Base-by-base conservation (phyloP, 2,329 filamentous ascomycete species). In the Penicillium sp. region DNA sequence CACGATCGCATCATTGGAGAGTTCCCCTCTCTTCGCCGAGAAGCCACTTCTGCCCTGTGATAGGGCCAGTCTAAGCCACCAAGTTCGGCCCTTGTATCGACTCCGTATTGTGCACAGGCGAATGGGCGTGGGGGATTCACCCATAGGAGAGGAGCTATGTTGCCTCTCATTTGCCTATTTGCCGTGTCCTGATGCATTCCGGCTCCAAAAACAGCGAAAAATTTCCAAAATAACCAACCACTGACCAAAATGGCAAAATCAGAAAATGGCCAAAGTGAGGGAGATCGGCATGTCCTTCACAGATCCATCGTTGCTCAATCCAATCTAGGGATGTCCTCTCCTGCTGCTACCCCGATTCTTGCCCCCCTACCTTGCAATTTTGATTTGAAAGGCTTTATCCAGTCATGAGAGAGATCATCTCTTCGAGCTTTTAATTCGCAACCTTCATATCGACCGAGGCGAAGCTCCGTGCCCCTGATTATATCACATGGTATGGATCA, bases 81-180 rank as follows among this genome's bases (percentile, higher is more conserved):
- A 51, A 48, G 63, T 67, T 67, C 53, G 63, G 65, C 63, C 63
- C 63, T 67, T 66, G 65, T 67, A 67, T 63, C 50, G 52, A 45
- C 23, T 42, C 35, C 44, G 62, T 66, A 63, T 60, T 54, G 49
- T 55, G 44, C 44, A 19, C 46, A 59, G 51, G 48, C 47, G 51
- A 61, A 62, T 58, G 39, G 57, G 23, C 35, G 51, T 55, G 55
- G 53, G 33, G 53, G 58, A 67, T 67, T 67, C 59, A 58, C 51
- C 59, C 55, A 58, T 42, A 35, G 48, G 31, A 61, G 58, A 61
- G 62, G 46, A 61, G 58, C 63, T 60, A 54, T 60, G 62, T 37
- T 60, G 59, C 57, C 65, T 60, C 51, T 62, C 54, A 63, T 65
- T 61, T 66, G 50, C 52, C 58, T 59, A 60, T 59, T 67, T 59